A percentile compares a stretch with the other conserved stretches of the same genome.
These are phyloP conservation scores for Chrysophaeum taylorii DNA, from an alignment of 352 stramenopile species.

Conservation along the genomic window DNA sequence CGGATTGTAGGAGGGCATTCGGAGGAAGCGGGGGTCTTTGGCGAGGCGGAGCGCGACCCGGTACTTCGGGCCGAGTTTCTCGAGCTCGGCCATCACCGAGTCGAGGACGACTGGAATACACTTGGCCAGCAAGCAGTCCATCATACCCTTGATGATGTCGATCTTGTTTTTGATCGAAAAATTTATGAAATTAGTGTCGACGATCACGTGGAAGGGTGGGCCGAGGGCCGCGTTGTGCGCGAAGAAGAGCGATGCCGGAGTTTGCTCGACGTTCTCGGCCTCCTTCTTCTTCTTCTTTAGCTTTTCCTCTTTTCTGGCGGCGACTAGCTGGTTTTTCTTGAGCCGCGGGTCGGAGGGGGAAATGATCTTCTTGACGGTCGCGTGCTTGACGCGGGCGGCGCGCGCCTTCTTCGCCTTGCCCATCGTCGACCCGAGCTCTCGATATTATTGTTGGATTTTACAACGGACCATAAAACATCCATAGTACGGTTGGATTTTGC, in stretches of 20 bases:
- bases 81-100: conserved; percentile 98
- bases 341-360: conserved; percentile 92
- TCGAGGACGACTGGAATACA: conserved; percentile 94
- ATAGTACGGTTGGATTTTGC: too few species aligned
- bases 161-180: conserved; percentile 99
- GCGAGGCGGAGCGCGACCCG: conserved; percentile 69
- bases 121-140: conserved; percentile 99
- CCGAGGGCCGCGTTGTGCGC: conserved; percentile 98
- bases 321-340: conserved; percentile 65
- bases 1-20: conserved; percentile 86
- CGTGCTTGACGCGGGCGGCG: conserved; percentile 65
- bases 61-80: conserved; percentile 98
- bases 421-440: too few species aligned
- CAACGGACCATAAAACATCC: too few species aligned
- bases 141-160: conserved; percentile 96
- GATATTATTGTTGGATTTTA: too few species aligned
- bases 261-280: conserved; percentile 90
- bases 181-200: conserved; percentile 99
- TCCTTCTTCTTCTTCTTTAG: conserved; percentile 72
- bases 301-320: conserved; percentile 55
- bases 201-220: conserved; percentile 87
- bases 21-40: conserved; percentile 95
- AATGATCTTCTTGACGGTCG: conserved; percentile 94
- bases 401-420: conserved; percentile 95
- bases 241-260: conserved; percentile 96